A percentile compares a stretch with the other conserved stretches of the same genome.
These are phyloP conservation scores for Botrytis sinoallii DNA, from an alignment of 2,329 filamentous ascomycete species.

Conservation along the genomic window DNA sequence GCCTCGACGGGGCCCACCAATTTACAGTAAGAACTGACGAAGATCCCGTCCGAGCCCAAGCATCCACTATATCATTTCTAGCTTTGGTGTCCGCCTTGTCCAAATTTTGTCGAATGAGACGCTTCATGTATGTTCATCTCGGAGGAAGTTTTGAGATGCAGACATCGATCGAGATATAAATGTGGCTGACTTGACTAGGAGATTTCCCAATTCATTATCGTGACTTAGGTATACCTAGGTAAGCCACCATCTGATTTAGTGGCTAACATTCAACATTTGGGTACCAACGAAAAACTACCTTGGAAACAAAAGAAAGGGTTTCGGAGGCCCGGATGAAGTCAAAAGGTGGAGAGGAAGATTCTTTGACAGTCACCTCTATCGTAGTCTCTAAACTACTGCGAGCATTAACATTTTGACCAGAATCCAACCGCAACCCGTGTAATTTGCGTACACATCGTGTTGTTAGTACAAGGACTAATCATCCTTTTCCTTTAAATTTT, in stretches of 20 bases:
- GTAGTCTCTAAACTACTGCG: background rate
- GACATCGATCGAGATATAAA: background rate
- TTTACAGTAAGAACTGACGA: background rate
- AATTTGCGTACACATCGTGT: background rate
- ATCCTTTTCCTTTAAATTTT: background rate
- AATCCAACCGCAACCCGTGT: background rate
- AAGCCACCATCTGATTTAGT: background rate
- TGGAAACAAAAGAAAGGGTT: slow-evolving; percentile 2
- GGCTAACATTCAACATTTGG: background rate
- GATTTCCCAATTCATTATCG: background rate
- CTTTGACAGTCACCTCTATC: background rate
- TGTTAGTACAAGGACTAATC: background rate
- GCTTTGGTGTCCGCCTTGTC: background rate
- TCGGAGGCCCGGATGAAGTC: background rate
- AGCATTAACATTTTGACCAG: background rate
- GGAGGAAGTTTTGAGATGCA: background rate
- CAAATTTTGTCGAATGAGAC: background rate
- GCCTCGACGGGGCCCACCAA: background rate
- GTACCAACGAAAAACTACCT: background rate
- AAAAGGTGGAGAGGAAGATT: background rate
- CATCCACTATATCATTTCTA: background rate
- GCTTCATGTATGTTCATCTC: background rate
- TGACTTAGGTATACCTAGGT: too few species aligned
- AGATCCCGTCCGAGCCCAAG: slow-evolving; percentile 17
- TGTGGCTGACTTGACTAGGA: slow-evolving; percentile 6